Evolutionary conservation across 176 grass and related monocot species (phyloP).

Genomic region (Aechmea fasciata): DNA sequence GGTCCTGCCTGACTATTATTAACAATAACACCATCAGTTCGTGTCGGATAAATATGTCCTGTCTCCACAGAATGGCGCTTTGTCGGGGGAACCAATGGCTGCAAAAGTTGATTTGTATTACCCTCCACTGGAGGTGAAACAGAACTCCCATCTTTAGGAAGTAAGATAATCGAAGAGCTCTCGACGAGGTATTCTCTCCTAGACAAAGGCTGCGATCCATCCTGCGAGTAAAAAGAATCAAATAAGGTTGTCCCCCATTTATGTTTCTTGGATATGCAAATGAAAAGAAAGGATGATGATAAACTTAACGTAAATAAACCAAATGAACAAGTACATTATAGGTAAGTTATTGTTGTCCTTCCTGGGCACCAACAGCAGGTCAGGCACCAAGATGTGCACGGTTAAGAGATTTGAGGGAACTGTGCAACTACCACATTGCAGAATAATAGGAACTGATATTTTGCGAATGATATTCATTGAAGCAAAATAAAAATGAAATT

Average conservation of each 20-base stretch:
- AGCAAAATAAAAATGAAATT: slow-evolving; percentile 22
- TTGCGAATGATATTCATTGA: slow-evolving; percentile 10
- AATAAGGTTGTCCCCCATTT: slow-evolving; percentile 4
- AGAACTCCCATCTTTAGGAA: slow-evolving; percentile 25
- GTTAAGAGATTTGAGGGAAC: not conserved
- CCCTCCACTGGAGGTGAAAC: slow-evolving; percentile 16
- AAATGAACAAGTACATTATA: too few relatives aligned
- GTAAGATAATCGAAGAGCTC: slow-evolving; percentile 19
- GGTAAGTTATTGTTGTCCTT: too few relatives aligned
- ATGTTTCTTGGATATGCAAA: not conserved
- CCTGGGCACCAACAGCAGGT: not conserved
- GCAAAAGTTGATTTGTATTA: slow-evolving; percentile 24
- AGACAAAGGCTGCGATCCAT: slow-evolving; percentile 41
- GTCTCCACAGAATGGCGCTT: not conserved
- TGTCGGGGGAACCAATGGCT: slow-evolving; percentile 22
- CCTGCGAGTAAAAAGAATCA: slow-evolving; percentile 35
- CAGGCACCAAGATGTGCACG: not conserved
- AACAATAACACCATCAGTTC: slow-evolving; percentile 7
- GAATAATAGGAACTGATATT: slow-evolving; percentile 11
- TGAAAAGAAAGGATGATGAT: slow-evolving; percentile 4
- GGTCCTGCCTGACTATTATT: slow-evolving; percentile 15
- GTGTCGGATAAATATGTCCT: slow-evolving; percentile 14
- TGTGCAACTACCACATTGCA: not conserved
- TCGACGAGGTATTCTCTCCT: slow-evolving; percentile 21
- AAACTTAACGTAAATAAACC: not conserved